Conservation (phyloP, 495 filamentous ascomycete species). For the Penicillium desertorum region DNA sequence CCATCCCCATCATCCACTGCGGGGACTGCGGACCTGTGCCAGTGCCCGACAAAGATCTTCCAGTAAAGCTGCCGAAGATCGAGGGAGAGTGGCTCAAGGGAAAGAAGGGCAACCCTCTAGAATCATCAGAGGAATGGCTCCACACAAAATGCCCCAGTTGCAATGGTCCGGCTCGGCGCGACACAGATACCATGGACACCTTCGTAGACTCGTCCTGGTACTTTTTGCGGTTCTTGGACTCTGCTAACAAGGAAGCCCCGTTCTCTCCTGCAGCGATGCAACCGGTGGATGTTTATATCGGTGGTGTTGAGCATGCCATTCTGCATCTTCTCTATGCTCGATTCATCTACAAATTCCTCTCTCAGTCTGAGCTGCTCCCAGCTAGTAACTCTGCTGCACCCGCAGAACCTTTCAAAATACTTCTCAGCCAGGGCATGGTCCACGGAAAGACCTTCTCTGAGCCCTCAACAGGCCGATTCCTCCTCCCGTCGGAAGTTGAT, state of each 20-base stretch:
- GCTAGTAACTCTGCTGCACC: conserved; percentile 27
- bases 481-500: conserved; percentile 76
- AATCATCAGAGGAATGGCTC: conserved; percentile 68
- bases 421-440: conserved; percentile 90
- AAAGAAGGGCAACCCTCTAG: conserved; percentile 74
- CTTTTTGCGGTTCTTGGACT: conserved; percentile 74
- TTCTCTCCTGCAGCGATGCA: conserved; percentile 59
- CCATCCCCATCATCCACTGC: conserved; percentile 89
- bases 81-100: conserved; percentile 65
- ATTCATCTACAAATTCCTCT: conserved; percentile 85
- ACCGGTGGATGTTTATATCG: conserved; percentile 83
- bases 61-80: conserved; percentile 72
- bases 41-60: conserved; percentile 72
- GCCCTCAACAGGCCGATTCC: conserved; percentile 70
- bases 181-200: conserved; percentile 95
- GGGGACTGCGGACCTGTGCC: conserved; percentile 72
- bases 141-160: conserved; percentile 77
- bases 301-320: conserved; percentile 88
- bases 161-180: conserved; percentile 64
- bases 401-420: conserved; percentile 72
- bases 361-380: conserved; percentile 57
- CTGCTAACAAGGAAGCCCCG: conserved; percentile 58
- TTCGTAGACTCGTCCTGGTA: conserved; percentile 96
- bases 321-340: conserved; percentile 88
- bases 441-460: conserved; percentile 82